Base-by-base conservation (phyloP, 441 rosid species). In the Hypseocharis bilobata region DNA sequence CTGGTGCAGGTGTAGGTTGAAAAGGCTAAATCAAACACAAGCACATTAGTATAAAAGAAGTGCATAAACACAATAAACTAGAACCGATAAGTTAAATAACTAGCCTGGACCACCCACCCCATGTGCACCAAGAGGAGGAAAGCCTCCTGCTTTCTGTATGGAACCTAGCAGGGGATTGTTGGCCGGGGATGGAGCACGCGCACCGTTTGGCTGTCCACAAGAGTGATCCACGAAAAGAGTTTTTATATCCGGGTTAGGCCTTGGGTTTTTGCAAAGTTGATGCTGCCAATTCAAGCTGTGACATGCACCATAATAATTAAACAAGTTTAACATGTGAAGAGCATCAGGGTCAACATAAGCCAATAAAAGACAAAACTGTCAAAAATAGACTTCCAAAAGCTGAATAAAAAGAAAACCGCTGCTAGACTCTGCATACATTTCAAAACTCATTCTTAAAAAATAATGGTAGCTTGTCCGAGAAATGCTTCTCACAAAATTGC, bases 211-310 rank as follows among this genome's bases (percentile, higher is more conserved):
- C 64, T 78, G 88, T 64, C 85, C 85, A 67, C 95, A 88, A 62
- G 73, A 83, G 49, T 88, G 95, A 73, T 88, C 95, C 17, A 88
- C 85, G 77, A 88, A 88, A 65, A 86, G 76, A 57, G 95, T 86
- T 79, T 84, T 88, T 65, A 88, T 88, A 75, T 88, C 95, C 16
- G 95, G 95, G 71, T 86, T 86, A 55, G 85, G 34, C 85, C 91
- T 88, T 19, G 94, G 94, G 72, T 81, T 86, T 78, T 84, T 86
- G 77, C 91, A 88, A 70, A 88, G 86, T 69, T 84, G 91, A 77
- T 88, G 91, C 77, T 88, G 95, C 95, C 95, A 88, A 76, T 88
- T 88, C 70, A 88, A 84, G 77, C 95, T 88, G 84, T 55, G 17
- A 11, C 6, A 34, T 65, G 44, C 56, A 60, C 30, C 63, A 52